A percentile compares a stretch with the other conserved stretches of the same genome.
Conservation (phyloP, 2,329 filamentous ascomycete genomes). For the Ceratocystiopsis minuta region DNA sequence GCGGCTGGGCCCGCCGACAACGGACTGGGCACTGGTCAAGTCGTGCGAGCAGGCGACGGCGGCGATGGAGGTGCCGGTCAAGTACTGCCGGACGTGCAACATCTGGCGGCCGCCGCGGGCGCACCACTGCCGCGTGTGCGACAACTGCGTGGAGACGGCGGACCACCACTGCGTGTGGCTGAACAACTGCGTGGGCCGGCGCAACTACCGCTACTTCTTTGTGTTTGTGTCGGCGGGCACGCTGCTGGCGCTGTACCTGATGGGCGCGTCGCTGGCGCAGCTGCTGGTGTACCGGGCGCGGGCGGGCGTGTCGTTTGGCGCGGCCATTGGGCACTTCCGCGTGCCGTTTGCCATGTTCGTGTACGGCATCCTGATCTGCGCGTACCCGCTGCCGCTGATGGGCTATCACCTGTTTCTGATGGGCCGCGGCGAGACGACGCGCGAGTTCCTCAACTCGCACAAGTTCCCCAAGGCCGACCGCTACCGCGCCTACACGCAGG, state of each 20-base stretch:
- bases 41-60: slow-evolving; percentile 56
- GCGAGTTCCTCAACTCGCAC: slow-evolving; percentile 89
- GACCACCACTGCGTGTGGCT: slow-evolving; percentile 99
- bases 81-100: slow-evolving; percentile 94
- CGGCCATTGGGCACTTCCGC: slow-evolving; percentile 51
- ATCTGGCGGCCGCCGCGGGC: slow-evolving; percentile 93
- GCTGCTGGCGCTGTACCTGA: slow-evolving; percentile 55
- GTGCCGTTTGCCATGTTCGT: slow-evolving; percentile 80
- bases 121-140: slow-evolving; percentile 90
- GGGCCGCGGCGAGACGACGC: slow-evolving; percentile 78
- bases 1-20: slow-evolving; percentile 64
- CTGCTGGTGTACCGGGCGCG: slow-evolving; percentile 52
- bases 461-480: slow-evolving; percentile 88
- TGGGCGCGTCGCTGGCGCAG: slow-evolving; percentile 65
- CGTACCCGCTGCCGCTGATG: slow-evolving; percentile 71
- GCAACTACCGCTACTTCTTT: slow-evolving; percentile 98
- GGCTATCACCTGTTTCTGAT: slow-evolving; percentile 86
- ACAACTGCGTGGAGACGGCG: slow-evolving; percentile 92
- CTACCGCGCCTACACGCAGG: slow-evolving; percentile 77
- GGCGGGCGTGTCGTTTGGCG: slow-evolving; percentile 47
- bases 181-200: slow-evolving; percentile 91
- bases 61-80: slow-evolving; percentile 94
- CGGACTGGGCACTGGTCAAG: slow-evolving; percentile 85
- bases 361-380: slow-evolving; percentile 54
- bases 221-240: slow-evolving; percentile 71